Conservation (phyloP, 2,329 filamentous ascomycete genomes). For the Calonectria pseudoturangicola region DNA sequence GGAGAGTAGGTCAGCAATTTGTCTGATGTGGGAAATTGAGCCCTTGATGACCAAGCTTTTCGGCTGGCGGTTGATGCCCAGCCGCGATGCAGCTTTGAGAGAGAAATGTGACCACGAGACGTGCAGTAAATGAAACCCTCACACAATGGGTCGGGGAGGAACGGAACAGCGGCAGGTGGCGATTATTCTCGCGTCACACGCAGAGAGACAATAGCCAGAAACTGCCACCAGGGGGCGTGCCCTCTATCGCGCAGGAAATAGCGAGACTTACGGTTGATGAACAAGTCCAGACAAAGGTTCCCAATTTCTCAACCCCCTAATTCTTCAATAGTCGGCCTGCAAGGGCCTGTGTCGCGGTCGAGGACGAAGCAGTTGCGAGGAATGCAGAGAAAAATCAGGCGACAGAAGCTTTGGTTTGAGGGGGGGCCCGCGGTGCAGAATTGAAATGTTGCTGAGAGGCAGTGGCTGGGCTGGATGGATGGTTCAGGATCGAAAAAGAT, state of each 20-base stretch:
- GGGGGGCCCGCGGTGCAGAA: conserved; percentile 45
- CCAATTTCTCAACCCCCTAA: conserved; percentile 53
- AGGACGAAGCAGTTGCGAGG: conserved; percentile 44
- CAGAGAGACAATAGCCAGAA: conserved; percentile 27
- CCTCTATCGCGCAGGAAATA: conserved; percentile 41
- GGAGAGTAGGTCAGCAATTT: conserved; percentile 45
- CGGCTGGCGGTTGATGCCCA: conserved; percentile 12
- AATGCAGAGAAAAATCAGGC: conserved; percentile 36
- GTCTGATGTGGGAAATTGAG: conserved; percentile 28
- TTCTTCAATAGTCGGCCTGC: conserved; percentile 53
- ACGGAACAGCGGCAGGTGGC: background rate
- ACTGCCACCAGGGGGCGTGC: conserved; percentile 31
- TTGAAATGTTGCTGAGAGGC: conserved; percentile 48
- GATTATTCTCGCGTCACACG: conserved; percentile 28
- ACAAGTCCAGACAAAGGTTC: conserved; percentile 48
- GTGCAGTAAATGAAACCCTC: background rate
- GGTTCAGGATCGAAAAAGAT: conserved; percentile 40
- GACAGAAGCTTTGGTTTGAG: conserved; percentile 39
- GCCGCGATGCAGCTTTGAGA: conserved; percentile 18
- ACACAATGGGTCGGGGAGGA: background rate
- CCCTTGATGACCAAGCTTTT: conserved; percentile 34
- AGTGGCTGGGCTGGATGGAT: conserved; percentile 44
- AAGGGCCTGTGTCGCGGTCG: conserved; percentile 48
- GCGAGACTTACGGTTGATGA: conserved; percentile 52
- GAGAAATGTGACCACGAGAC: conserved; percentile 12